Evolutionary conservation across 306 rosid species (phyloP).

Genomic region (Chamaecrista fasciculata): DNA sequence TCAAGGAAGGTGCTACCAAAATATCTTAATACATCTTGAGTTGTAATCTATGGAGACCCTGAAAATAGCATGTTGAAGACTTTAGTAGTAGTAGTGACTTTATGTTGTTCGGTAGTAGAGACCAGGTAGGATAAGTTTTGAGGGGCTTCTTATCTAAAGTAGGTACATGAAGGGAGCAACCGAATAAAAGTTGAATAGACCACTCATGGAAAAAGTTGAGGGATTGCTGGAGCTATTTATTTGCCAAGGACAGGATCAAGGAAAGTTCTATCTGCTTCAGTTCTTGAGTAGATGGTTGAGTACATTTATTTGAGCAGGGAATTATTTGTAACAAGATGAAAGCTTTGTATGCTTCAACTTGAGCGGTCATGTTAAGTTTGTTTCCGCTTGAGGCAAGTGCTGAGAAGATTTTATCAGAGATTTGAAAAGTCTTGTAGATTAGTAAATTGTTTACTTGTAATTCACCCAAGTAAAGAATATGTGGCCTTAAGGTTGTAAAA

Average conservation of each 20-base stretch:
- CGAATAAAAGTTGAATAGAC: neutral
- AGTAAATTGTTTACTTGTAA: neutral
- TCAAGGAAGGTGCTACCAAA: neutral
- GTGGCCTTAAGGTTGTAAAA: neutral
- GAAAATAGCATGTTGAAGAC: neutral
- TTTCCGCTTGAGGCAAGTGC: neutral
- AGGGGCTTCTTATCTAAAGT: neutral
- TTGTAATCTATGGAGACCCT: neutral
- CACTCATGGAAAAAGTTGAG: neutral
- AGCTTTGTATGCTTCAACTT: neutral
- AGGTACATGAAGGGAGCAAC: neutral
- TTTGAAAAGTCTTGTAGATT: neutral
- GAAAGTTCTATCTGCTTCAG: neutral
- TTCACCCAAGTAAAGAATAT: neutral
- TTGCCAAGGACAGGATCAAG: neutral
- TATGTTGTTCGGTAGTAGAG: neutral
- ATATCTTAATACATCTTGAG: neutral
- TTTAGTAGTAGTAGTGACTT: neutral
- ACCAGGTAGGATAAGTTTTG: neutral
- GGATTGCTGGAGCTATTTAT: neutral
- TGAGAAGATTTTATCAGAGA: neutral
- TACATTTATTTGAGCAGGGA: neutral
- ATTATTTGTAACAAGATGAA: neutral
- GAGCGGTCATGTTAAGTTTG: too few species aligned
- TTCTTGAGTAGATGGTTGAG: neutral